Percentiles rank a stretch among this genome's conserved stretches.
Conservation (phyloP, 1,139 yeast genomes). For the Maudiozyma humilis region DNA sequence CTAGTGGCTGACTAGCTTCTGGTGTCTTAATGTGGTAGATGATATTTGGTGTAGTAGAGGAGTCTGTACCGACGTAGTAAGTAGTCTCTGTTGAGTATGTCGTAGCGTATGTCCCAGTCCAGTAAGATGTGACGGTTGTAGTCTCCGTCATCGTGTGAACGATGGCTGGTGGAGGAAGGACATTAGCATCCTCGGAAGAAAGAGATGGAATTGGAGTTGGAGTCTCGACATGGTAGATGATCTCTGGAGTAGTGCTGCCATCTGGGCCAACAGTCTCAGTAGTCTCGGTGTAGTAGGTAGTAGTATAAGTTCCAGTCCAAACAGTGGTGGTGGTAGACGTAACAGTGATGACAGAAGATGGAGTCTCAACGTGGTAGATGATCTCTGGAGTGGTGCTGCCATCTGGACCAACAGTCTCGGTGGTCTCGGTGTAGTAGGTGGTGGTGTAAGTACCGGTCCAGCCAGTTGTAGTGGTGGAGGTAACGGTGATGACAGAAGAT, state of each 20-base stretch:
- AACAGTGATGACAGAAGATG: slow-evolving; percentile 14
- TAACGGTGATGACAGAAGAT: slow-evolving; percentile 10
- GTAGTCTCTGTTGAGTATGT: slow-evolving; percentile 16
- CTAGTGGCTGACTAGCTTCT: background rate
- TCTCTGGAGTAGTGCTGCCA: slow-evolving; percentile 12
- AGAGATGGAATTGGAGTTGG: background rate
- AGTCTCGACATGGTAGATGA: slow-evolving; percentile 10
- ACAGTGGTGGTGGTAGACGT: background rate
- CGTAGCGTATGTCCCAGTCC: slow-evolving; percentile 24
- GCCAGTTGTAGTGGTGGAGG: slow-evolving; percentile 21
- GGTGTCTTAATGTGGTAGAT: slow-evolving; percentile 10
- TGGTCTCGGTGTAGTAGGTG: slow-evolving; percentile 14
- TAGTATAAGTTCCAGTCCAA: background rate
- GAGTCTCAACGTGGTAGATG: slow-evolving; percentile 16
- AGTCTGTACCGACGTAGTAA: slow-evolving; percentile 9
- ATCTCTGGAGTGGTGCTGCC: slow-evolving; percentile 13
- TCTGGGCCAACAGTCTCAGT: slow-evolving; percentile 18
- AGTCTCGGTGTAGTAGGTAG: background rate
- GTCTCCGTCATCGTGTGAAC: slow-evolving; percentile 3
- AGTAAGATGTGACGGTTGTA: slow-evolving; percentile 7
- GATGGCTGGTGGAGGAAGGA: background rate
- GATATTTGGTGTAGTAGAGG: slow-evolving; percentile 13
- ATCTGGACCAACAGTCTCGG: slow-evolving; percentile 9
- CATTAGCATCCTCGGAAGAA: background rate
- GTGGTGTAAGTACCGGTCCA: slow-evolving; percentile 26